Conservation (phyloP, 371 early-diverging fungal species). For the Entomophthora muscae region DNA sequence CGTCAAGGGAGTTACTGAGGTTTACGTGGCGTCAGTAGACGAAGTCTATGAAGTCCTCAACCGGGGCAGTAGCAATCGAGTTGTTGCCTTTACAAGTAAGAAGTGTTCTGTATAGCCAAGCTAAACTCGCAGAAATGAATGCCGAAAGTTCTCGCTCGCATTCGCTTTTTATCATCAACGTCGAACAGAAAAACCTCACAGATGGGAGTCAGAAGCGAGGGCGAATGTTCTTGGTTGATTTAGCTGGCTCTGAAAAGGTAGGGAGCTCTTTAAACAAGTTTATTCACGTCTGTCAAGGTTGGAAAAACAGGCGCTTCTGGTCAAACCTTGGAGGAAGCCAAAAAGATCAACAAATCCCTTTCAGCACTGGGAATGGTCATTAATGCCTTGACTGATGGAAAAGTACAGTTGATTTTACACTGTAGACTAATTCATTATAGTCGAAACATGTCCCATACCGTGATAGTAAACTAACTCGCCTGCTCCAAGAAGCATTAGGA, state of each 20-base stretch:
- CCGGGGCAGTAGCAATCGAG: constrained; percentile 72
- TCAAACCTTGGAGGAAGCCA: constrained; percentile 97
- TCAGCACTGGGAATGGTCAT: constrained; percentile 98
- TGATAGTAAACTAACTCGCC: constrained; percentile 96
- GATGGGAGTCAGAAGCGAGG: constrained; percentile 72
- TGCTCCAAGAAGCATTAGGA: constrained; percentile 95
- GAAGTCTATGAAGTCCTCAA: constrained; percentile 92
- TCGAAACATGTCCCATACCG: constrained; percentile 94
- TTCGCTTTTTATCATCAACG: constrained; percentile 91
- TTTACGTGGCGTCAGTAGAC: constrained; percentile 78
- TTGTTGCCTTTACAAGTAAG: constrained; percentile 80
- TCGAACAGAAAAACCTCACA: constrained; percentile 81
- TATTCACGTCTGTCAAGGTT: constrained; percentile 19
- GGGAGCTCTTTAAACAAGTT: not conserved
- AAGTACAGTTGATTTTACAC: constrained; percentile 28
- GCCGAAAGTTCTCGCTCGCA: constrained; percentile 91
- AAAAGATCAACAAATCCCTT: constrained; percentile 98
- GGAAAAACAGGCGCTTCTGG: constrained; percentile 97
- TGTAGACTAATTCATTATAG: too few relatives aligned
- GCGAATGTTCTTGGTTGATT: constrained; percentile 91
- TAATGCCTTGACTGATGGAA: constrained; percentile 83
- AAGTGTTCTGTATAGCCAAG: not conserved
- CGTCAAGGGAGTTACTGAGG: constrained; percentile 87
- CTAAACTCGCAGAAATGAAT: constrained; percentile 59
- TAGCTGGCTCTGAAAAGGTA: constrained; percentile 98